Evolutionary conservation across 2,329 filamentous ascomycete genomes (phyloP), one percentile per base, ranked within the genome.

Genomic region (Hymenoscyphus repandus): DNA sequence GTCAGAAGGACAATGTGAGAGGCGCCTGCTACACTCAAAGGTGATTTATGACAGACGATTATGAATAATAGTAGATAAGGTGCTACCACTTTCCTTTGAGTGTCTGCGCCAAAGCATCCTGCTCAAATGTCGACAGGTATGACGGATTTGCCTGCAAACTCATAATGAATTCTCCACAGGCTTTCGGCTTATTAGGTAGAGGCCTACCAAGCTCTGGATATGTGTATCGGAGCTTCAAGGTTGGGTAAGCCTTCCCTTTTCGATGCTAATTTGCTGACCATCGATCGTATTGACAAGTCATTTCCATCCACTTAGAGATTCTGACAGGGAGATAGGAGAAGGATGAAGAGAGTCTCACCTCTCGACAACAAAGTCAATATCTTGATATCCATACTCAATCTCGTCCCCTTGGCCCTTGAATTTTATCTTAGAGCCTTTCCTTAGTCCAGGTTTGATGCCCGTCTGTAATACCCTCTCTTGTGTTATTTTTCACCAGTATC

Each of bases 391-490:
- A 34, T 7, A 7, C 32, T 34, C 9, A 34, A 9, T 13, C 32
- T 34, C 32, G 13, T 45, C 33, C 11, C 50, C 40, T 7, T 40
- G 30, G 6, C 32, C 50, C 5, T 33, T 18, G 27, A 45, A 49
- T n/a, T 52, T 52, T 6, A 52, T 52, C 33, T 49, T 49, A 2
- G 45, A 40, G 12, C 40, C 45, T 17, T 39, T 45, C 17, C 45
- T 40, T 5, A 39, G 33, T 9, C 45, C 50, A 13, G 50, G 50
- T 41, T 40, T 45, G 22, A 52, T 48, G 18, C 38, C 31, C 22
- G 44, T 44, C 17, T 52, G 44, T 17, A 49, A 37, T 7, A 44
- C 10, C 36, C 47, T 52, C 5, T 44, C 37, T 44, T 52, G 11
- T 15, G 13, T 44, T 42, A 9, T 20, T 15, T 30, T 13, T n/a